Evolutionary conservation across 2,329 filamentous ascomycete species (phyloP).

Genomic region (Paraphoma sp.): DNA sequence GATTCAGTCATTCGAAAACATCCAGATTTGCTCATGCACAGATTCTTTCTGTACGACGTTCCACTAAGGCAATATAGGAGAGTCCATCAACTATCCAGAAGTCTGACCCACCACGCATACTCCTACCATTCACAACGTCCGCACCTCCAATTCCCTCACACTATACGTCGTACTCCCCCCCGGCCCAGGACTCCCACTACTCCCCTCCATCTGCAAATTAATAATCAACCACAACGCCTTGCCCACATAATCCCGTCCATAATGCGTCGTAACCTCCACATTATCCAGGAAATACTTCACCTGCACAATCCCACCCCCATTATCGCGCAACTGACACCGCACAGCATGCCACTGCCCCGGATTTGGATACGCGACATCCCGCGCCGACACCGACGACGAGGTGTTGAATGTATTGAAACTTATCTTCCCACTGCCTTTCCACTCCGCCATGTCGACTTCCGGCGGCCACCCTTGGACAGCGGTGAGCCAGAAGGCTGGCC

Average conservation of each 20-base stretch:
- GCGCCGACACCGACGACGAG: constrained; percentile 54
- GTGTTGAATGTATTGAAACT: constrained; percentile 65
- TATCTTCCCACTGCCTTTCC: constrained; percentile 64
- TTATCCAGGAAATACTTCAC: constrained; percentile 64
- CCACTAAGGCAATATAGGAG: no score
- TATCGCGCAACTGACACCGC: constrained; percentile 58
- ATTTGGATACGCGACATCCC: constrained; percentile 57
- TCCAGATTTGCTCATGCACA: no score
- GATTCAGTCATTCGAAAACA: no score
- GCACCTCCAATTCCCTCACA: constrained; percentile 5
- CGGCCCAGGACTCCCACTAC: constrained; percentile 31
- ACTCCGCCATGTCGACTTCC: constrained; percentile 67
- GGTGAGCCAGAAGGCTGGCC: constrained; percentile 67
- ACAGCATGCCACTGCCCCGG: constrained; percentile 59
- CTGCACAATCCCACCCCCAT: constrained; percentile 57
- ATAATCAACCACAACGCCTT: constrained; percentile 40
- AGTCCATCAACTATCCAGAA: no score
- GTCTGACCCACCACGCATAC: background rate
- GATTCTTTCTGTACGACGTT: no score
- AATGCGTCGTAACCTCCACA: constrained; percentile 57
- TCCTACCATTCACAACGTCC: background rate
- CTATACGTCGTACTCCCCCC: constrained; percentile 16
- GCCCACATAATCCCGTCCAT: constrained; percentile 58
- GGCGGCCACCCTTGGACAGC: constrained; percentile 63
- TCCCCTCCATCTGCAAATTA: constrained; percentile 44